A percentile compares a stretch with the other conserved stretches of the same genome.
Evolutionary conservation across 192 early-diverging fungal species (phyloP).

Genomic region (Cetraspora pellucida): DNA sequence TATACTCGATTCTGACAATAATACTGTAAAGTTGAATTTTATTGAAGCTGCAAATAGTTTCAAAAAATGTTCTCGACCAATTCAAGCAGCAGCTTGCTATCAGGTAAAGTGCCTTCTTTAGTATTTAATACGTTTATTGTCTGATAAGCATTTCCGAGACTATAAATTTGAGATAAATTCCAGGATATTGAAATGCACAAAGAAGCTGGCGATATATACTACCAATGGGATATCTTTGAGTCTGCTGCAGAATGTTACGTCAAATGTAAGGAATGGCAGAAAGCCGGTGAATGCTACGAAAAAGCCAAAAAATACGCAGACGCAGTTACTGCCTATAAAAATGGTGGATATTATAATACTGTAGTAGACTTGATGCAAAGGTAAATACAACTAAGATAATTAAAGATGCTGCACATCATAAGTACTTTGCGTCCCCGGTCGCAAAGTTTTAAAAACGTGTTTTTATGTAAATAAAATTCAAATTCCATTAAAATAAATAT

Average conservation of each 20-base stretch:
- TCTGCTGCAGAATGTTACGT: slow-evolving; percentile 9
- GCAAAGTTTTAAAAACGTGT: too few relatives aligned
- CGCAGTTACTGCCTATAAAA: slow-evolving; percentile 21
- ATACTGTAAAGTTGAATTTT: slow-evolving; percentile 8
- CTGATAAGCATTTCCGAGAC: not conserved
- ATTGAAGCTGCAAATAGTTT: not conserved
- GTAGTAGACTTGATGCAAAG: slow-evolving; percentile 24
- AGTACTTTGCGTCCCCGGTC: too few relatives aligned
- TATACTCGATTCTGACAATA: slow-evolving; percentile 6
- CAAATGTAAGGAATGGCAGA: not conserved
- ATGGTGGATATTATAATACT: not conserved
- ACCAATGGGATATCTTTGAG: slow-evolving; percentile 1
- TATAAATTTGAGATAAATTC: not conserved
- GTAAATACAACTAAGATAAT: slow-evolving; percentile 6
- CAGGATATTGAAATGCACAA: slow-evolving; percentile 23
- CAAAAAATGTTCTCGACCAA: slow-evolving; percentile 6
- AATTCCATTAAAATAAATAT: not conserved
- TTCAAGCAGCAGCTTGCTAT: slow-evolving; percentile 24
- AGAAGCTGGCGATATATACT: slow-evolving; percentile 6
- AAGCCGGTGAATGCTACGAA: slow-evolving; percentile 12
- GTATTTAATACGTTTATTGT: not conserved
- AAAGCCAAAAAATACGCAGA: slow-evolving; percentile 29
- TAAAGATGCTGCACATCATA: too few relatives aligned
- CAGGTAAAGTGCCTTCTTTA: not conserved
- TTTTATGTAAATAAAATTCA: too few relatives aligned